Percentiles rank a stretch among this genome's conserved stretches.
phyloP scores from a whole-genome alignment of 2,329 filamentous ascomycete species.

The Ophiostoma sp. region DNA sequence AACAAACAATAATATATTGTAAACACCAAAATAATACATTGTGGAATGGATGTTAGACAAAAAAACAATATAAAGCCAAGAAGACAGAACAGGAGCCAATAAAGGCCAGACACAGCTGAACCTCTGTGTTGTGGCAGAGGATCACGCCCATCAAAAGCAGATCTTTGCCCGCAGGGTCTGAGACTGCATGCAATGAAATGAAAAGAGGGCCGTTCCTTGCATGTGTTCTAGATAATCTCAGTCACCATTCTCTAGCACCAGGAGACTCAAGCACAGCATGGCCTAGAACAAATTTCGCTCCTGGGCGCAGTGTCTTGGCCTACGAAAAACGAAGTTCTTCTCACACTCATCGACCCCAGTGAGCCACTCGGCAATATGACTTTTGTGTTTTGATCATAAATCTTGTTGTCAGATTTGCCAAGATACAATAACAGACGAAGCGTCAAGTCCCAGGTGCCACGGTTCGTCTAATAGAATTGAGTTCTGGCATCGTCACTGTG shows the following conservation, averaged over 20 bases:
- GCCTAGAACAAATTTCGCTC: not conserved
- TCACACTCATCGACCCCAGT: not conserved
- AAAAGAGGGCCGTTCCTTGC: not conserved
- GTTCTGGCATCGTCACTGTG: too few species aligned
- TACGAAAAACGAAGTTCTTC: not conserved
- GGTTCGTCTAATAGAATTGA: too few species aligned
- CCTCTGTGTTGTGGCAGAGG: not conserved
- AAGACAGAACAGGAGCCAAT: not conserved
- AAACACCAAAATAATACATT: too few species aligned
- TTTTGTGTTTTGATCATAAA: too few species aligned
- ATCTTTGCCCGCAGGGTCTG: not conserved
- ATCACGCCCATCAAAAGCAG: not conserved
- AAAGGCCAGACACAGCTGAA: not conserved
- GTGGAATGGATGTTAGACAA: too few species aligned
- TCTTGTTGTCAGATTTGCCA: too few species aligned
- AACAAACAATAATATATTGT: too few species aligned
- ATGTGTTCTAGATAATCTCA: not conserved
- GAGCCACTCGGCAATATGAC: too few species aligned
- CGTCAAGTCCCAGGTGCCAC: too few species aligned
- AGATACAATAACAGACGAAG: too few species aligned
- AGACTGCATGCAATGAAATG: not conserved
- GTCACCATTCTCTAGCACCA: not conserved
- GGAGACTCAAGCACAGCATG: not conserved
- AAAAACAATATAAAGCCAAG: too few species aligned
- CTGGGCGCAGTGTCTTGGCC: not conserved